Evolutionary conservation across 2,329 filamentous ascomycete species (phyloP), one percentile per base, ranked within the genome.

Genomic region (Pseudomassariella vexata): DNA sequence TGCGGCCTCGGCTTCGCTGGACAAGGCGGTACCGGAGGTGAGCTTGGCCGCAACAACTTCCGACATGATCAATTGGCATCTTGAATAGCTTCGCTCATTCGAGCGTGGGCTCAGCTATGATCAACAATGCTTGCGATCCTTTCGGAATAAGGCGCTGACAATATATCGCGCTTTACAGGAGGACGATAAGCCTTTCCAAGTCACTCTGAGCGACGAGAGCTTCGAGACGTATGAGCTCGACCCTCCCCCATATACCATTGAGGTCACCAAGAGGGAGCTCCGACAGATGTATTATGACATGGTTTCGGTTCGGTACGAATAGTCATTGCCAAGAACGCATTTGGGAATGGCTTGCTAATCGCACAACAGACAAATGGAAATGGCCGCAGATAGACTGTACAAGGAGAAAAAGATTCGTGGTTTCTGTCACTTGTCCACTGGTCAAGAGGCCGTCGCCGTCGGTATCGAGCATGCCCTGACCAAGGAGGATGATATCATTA

Each of bases 361-460:
- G 19, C 18, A 24, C 15, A 21, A 35, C 52, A 95, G 89, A 69
- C 92, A 94, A 64, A 95, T 98, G 92, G 92, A 98, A 70, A 95
- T 98, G 90, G 89, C 90, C 48, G 88, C 92, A 69, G 92, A 98
- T 62, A 80, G 90, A 60, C 74, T 98, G 56, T 98, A 98, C 85
- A 98, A 98, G 76, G 92, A 96, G 75, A 98, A 98, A 83, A 96
- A 98, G 78, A 96, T 98, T 54, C 85, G 92, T 54, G 92, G 92
- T 70, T 98, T 98, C 84, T 98, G 92, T 72, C 92, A 98, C 70
- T 69, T 98, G 65, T 96, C 92, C 38, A 94, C 85, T 38, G 92
- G 92, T 43, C 92, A 98, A 69, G 92, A 98, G 76, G 92, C 92
- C 46, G 92, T 98, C 47, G 88, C 92, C 38, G 82, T 89, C 50